A percentile compares a stretch with the other conserved stretches of the same genome.
These are phyloP conservation scores for Begonia loranthoides DNA, from an alignment of 306 rosid species.

Conservation along the genomic window DNA sequence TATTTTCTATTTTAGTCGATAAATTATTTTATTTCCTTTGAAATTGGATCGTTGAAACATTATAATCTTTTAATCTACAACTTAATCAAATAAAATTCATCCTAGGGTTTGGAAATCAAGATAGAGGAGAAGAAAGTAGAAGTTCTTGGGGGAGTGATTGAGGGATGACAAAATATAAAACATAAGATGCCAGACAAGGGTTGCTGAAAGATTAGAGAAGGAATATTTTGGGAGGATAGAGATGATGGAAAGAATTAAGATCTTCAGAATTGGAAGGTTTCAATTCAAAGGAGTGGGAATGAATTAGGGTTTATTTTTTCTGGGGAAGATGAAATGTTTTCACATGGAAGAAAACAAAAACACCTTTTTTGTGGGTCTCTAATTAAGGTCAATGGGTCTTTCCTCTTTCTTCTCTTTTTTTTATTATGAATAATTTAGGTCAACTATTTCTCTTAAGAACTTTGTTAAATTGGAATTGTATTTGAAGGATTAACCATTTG, in stretches of 20 bases:
- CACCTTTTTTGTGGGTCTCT: slow-evolving; percentile 22
- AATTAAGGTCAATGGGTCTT: slow-evolving; percentile 22
- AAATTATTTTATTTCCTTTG: too few relatives aligned
- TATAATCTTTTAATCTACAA: too few relatives aligned
- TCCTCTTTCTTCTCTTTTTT: background rate
- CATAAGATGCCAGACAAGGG: slow-evolving; percentile 24
- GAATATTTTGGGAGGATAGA: slow-evolving; percentile 27
- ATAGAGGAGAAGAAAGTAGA: background rate
- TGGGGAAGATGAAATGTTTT: slow-evolving; percentile 9
- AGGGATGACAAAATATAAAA: slow-evolving; percentile 22
- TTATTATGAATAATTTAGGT: background rate
- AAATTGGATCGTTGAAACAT: too few relatives aligned
- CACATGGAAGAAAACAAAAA: slow-evolving; percentile 32
- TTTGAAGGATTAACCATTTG: too few relatives aligned
- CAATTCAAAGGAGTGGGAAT: slow-evolving; percentile 8
- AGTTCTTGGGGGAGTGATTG: background rate
- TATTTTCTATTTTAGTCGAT: too few relatives aligned
- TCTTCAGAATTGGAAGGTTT: slow-evolving; percentile 19
- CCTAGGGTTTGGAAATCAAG: slow-evolving; percentile 37
- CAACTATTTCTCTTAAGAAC: background rate
- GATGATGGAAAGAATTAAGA: slow-evolving; percentile 5
- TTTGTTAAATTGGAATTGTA: too few relatives aligned
- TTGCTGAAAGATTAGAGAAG: slow-evolving; percentile 29
- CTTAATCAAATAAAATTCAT: too few relatives aligned
- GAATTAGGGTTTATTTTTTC: slow-evolving; percentile 17